Base-by-base conservation (phyloP, 2,329 filamentous ascomycete species). In the Allantophomopsis lycopodina region DNA sequence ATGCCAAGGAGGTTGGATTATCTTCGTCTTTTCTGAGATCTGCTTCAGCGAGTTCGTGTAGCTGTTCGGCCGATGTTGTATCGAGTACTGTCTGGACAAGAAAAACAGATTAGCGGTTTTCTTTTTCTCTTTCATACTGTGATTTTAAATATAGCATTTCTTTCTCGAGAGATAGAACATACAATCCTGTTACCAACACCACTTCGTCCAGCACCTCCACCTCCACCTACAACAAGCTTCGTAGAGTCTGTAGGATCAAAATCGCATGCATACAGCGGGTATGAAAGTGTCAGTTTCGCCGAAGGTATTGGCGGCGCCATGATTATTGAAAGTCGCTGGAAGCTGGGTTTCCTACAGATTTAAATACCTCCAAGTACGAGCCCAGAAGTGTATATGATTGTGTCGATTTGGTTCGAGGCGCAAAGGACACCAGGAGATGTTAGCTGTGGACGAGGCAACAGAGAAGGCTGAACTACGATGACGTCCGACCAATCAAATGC, bases 141-240 rank as follows among this genome's bases (percentile, higher is more conserved):
- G 11, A 23, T 6, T 12, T 15, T 2, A 10, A 17, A 12, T 11
- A 18, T 5, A 16, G 18, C 6, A 4, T n/a, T 37, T 15, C 18
- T 37, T 15, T 14, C 34, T 5, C 17, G 15, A n/a, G 34, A 35
- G 1, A 36, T n/a, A n/a, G 11, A 35, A 65, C 78, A 55, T 62
- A 83, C 83, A 53, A 94, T 86, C 60, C 86, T 86, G 66, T 94
- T 94, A 41, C 79, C 77, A 16, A 94, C 83, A 35, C 86, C 87
- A 48, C 76, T 86, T 47, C 76, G 75, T 37, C 83, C 78, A 47
- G 84, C 78, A 38, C 89, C 89, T 47, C 89, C 89, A 45, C 89
- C 89, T 39, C 89, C 89, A 44, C 81, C 86, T 31, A 94, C 83
- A 7, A 94, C 65, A 17, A 95, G 68, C 46, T 79, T 78, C 46